These are phyloP conservation scores for Schizothecium vesticola DNA, from an alignment of 495 filamentous ascomycete species.

Conservation along the genomic window DNA sequence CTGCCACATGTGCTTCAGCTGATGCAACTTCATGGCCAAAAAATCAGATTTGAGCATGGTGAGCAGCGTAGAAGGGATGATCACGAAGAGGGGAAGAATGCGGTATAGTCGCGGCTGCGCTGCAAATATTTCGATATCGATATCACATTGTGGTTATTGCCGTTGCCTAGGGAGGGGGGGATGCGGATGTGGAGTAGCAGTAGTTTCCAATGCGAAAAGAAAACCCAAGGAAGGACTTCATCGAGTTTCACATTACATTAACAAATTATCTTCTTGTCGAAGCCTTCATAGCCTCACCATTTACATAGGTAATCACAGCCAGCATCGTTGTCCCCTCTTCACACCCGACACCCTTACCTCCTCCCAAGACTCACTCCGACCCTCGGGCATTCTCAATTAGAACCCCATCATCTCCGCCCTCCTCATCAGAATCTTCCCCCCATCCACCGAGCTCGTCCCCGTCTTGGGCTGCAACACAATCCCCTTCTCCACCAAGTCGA, in stretches of 20 bases:
- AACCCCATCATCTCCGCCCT: neutral
- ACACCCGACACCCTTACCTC: neutral
- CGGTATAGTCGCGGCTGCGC: neutral
- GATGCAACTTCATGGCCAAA: no score
- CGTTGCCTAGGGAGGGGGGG: no score
- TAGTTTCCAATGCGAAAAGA: neutral
- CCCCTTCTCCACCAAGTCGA: slow-evolving; percentile 45
- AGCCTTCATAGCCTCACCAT: neutral
- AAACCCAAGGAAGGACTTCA: no score
- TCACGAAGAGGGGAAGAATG: neutral
- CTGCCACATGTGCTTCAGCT: no score
- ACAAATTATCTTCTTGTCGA: neutral
- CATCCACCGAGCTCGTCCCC: slow-evolving; percentile 46
- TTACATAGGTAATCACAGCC: neutral
- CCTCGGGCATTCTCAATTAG: neutral
- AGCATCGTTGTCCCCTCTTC: neutral
- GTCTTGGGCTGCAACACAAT: slow-evolving; percentile 44
- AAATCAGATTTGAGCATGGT: neutral
- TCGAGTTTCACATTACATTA: neutral
- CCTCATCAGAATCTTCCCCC: slow-evolving; percentile 51
- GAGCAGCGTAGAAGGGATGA: neutral
- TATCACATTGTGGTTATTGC: no score
- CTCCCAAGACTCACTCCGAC: no score
- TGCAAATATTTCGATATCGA: no score
- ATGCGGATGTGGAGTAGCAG: neutral